Percentiles rank a stretch among this genome's conserved stretches.
These are phyloP conservation scores for Aspergillus felis DNA, from an alignment of 2,329 filamentous ascomycete genomes.

Conservation along the genomic window DNA sequence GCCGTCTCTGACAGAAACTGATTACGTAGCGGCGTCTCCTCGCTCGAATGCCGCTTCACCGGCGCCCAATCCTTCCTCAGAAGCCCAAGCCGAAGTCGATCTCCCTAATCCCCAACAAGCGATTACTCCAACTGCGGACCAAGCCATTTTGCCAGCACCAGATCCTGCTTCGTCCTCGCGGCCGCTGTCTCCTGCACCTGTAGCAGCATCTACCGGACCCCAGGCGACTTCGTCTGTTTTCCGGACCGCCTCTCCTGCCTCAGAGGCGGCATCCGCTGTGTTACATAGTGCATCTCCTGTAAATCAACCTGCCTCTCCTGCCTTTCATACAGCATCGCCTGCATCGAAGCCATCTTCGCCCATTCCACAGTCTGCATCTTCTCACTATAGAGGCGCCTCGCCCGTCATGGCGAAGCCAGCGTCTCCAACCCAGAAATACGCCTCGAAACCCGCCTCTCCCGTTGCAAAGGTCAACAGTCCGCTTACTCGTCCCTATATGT, in stretches of 20 bases:
- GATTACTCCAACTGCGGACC: constrained; percentile 12
- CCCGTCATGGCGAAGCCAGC: constrained; percentile 1
- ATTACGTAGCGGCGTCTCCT: constrained; percentile 24
- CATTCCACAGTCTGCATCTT: constrained; percentile 4
- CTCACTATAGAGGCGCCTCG: constrained; percentile 10
- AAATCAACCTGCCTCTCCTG: constrained; percentile 10
- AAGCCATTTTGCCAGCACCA: constrained; percentile 13
- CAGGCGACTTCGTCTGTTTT: neutral
- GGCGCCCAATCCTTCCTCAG: constrained; percentile 9
- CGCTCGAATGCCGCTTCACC: constrained; percentile 13
- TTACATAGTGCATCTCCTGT: constrained; percentile 5
- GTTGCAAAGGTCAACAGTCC: constrained; percentile 34
- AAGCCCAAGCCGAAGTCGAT: constrained; percentile 5
- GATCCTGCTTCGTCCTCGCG: constrained; percentile 9
- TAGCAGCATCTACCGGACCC: neutral
- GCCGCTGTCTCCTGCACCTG: constrained; percentile 13
- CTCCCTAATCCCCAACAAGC: constrained; percentile 4
- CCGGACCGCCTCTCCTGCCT: neutral
- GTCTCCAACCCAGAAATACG: constrained; percentile 12
- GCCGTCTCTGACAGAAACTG: constrained; percentile 28
- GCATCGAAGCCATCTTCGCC: neutral
- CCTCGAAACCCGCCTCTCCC: constrained; percentile 24
- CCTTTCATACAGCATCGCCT: constrained; percentile 5
- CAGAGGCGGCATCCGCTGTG: constrained; percentile 15
- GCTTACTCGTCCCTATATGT: constrained; percentile 34